Evolutionary conservation across 2,329 filamentous ascomycete species (phyloP).

Genomic region (Microsporum ferrugineum): DNA sequence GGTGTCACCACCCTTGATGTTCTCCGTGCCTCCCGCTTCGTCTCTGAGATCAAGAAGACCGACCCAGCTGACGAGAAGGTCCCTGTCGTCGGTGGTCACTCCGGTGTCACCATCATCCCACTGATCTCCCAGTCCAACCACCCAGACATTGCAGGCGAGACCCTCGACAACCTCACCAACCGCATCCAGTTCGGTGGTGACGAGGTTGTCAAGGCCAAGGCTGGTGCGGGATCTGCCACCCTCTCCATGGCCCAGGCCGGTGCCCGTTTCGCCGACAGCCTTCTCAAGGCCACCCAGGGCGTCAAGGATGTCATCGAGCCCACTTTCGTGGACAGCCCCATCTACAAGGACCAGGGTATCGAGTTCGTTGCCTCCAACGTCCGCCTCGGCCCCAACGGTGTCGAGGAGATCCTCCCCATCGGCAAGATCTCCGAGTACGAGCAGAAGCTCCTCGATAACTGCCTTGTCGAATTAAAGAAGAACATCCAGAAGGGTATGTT

Average conservation of each 20-base stretch:
- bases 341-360: constrained; percentile 97
- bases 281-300: constrained; percentile 85
- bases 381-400: constrained; percentile 91
- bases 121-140: constrained; percentile 91
- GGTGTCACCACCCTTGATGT: constrained; percentile 99
- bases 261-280: constrained; percentile 70
- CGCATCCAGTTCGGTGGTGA: constrained; percentile 98
- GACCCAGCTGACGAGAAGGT: constrained; percentile 90
- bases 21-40: constrained; percentile 94
- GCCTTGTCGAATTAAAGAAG: constrained; percentile 54
- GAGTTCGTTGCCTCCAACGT: constrained; percentile 95
- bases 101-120: constrained; percentile 94
- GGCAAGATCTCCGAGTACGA: constrained; percentile 76
- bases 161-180: constrained; percentile 65
- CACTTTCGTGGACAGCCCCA: constrained; percentile 89
- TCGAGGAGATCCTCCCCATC: constrained; percentile 81
- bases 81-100: constrained; percentile 93
- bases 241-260: constrained; percentile 98
- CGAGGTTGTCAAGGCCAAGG: constrained; percentile 98
- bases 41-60: constrained; percentile 81
- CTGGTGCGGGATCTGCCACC: constrained; percentile 89
- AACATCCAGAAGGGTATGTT: constrained; percentile 83
- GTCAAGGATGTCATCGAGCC: constrained; percentile 93
- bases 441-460: constrained; percentile 78
- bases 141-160: constrained; percentile 66